Conservation (phyloP, 176 grass and related monocot genomes). For the Melocanna baccifera region DNA sequence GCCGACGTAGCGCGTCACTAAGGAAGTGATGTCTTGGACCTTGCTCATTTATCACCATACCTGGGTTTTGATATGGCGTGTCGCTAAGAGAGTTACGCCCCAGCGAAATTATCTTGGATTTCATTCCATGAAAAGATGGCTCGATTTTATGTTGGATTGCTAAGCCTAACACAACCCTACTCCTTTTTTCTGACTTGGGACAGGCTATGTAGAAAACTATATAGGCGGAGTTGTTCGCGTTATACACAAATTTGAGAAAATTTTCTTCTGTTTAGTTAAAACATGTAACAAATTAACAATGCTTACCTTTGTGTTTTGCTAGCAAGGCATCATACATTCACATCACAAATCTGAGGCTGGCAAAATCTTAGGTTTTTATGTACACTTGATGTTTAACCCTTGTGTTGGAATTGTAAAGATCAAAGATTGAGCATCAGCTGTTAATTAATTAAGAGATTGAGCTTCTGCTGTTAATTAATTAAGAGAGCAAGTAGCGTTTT, state of each 20-base stretch:
- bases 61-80: too few relatives aligned
- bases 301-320: neutral
- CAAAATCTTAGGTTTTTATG: slow-evolving; percentile 5
- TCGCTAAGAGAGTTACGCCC: too few relatives aligned
- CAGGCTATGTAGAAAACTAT: too few relatives aligned
- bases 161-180: too few relatives aligned
- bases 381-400: slow-evolving; percentile 12
- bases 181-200: too few relatives aligned
- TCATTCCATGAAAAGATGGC: too few relatives aligned
- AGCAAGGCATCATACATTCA: neutral
- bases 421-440: slow-evolving; percentile 5
- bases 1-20: too few relatives aligned
- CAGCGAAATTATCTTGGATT: too few relatives aligned
- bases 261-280: neutral
- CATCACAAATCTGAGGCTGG: slow-evolving; percentile 13
- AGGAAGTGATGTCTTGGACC: too few relatives aligned
- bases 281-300: neutral
- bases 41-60: too few relatives aligned
- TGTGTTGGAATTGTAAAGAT: neutral
- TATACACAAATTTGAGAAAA: neutral
- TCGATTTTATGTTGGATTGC: too few relatives aligned
- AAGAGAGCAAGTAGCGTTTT: neutral
- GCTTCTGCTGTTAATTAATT: slow-evolving; percentile 8
- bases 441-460: neutral
- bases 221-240: neutral